Evolutionary conservation across 768 basidiomycete species (phyloP).

Genomic region (Lactarius evosmus): DNA sequence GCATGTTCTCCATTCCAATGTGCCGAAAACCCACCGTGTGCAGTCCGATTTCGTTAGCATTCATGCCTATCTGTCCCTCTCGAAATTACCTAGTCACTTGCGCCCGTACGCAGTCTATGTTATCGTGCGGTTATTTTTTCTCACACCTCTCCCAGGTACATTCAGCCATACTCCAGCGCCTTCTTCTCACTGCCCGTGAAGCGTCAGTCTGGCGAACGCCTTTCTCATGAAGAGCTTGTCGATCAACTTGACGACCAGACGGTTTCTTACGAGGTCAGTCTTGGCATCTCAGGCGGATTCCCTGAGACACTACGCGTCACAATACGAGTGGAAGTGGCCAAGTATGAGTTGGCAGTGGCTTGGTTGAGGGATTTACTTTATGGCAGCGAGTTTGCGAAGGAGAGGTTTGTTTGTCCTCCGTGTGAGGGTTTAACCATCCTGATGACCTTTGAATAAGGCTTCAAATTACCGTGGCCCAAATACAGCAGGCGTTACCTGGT

Average conservation of each 20-base stretch:
- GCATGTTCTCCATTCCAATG: conserved; percentile 19
- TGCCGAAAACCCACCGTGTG: neutral
- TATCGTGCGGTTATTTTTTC: conserved; percentile 2
- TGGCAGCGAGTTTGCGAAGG: conserved; percentile 70
- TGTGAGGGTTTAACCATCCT: neutral
- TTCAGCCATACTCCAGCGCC: conserved; percentile 72
- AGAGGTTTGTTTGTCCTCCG: conserved; percentile 49
- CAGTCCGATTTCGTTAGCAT: conserved; percentile 93
- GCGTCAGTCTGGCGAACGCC: conserved; percentile 59
- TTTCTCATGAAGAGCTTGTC: conserved; percentile 87
- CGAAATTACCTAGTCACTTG: conserved; percentile 65
- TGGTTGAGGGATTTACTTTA: conserved; percentile 87
- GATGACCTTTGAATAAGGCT: conserved; percentile 48
- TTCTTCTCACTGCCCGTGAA: conserved; percentile 89
- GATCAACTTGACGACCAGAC: conserved; percentile 89
- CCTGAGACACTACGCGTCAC: conserved; percentile 69
- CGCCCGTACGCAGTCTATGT: conserved; percentile 55
- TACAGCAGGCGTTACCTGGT: conserved; percentile 86
- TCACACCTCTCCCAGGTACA: conserved; percentile 47
- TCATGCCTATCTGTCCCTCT: conserved; percentile 74
- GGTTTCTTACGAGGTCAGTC: conserved; percentile 73
- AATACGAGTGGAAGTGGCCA: conserved; percentile 79
- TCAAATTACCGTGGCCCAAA: conserved; percentile 80
- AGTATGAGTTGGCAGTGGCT: conserved; percentile 76
- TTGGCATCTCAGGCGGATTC: conserved; percentile 63